Conservation (phyloP, 108 stramenopile species). For the Skeletonema grethae region DNA sequence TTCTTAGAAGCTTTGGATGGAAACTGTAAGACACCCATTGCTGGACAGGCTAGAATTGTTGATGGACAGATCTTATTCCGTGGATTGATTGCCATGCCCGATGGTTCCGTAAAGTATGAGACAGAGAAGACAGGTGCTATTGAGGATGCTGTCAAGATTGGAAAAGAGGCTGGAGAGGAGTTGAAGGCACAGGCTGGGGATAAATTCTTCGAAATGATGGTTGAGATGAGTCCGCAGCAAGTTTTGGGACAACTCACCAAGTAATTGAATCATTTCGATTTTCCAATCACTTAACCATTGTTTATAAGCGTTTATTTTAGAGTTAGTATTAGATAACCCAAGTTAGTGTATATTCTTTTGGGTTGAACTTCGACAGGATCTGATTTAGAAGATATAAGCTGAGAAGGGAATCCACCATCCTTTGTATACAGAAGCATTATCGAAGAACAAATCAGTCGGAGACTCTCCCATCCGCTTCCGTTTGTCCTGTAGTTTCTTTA, state of each 20-base stretch:
- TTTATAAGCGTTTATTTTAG: conserved; percentile 12
- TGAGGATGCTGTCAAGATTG: conserved; percentile 82
- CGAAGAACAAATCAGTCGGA: neutral
- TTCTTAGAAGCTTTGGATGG: conserved; percentile 98
- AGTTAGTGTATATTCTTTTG: neutral
- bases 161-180: conserved; percentile 80
- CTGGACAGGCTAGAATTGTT: conserved; percentile 93
- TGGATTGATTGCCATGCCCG: conserved; percentile 93
- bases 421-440: conserved; percentile 12
- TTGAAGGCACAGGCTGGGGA: conserved; percentile 90
- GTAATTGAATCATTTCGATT: conserved; percentile 17
- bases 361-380: neutral
- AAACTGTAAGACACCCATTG: conserved; percentile 99
- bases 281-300: neutral
- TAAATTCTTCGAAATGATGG: conserved; percentile 95
- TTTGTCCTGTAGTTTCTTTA: neutral
- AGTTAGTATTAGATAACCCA: neutral
- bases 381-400: conserved; percentile 12
- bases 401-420: conserved; percentile 21
- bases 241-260: conserved; percentile 92
- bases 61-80: conserved; percentile 88
- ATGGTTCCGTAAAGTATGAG: conserved; percentile 86
- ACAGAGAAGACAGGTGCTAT: conserved; percentile 76
- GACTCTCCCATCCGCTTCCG: neutral
- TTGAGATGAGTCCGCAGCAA: conserved; percentile 92